Conservation (phyloP, 2,329 filamentous ascomycete genomes). For the Torrubiellomyces zombiae region DNA sequence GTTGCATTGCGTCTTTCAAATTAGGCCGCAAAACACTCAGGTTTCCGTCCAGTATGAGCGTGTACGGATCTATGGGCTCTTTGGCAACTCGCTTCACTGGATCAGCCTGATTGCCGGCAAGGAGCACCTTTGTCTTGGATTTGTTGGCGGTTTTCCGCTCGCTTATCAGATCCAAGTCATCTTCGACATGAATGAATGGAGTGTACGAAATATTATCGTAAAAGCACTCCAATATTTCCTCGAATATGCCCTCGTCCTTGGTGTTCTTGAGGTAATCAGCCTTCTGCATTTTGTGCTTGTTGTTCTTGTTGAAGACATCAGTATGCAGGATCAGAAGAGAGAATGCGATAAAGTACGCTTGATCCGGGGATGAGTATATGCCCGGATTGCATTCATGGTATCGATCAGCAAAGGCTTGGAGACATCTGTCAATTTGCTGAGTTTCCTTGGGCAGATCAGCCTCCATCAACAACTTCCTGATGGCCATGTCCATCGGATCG, state of each 20-base stretch:
- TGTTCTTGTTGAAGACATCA: constrained; percentile 99
- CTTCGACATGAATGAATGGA: constrained; percentile 93
- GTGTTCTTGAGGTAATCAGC: constrained; percentile 91
- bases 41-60: constrained; percentile 79
- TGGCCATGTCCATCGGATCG: constrained; percentile 94
- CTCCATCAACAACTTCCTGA: constrained; percentile 90
- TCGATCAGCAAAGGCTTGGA: constrained; percentile 87
- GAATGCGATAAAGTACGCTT: constrained; percentile 97
- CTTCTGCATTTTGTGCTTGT: constrained; percentile 98
- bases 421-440: constrained; percentile 87
- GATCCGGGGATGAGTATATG: constrained; percentile 77
- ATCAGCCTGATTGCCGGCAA: constrained; percentile 41
- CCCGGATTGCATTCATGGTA: constrained; percentile 98
- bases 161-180: constrained; percentile 66
- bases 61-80: constrained; percentile 90
- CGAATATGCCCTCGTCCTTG: constrained; percentile 75
- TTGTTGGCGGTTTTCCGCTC: constrained; percentile 58
- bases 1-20: constrained; percentile 77
- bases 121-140: constrained; percentile 51
- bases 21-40: constrained; percentile 69
- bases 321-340: constrained; percentile 92
- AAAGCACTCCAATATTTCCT: constrained; percentile 86
- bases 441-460: constrained; percentile 93
- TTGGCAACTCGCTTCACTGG: constrained; percentile 45
- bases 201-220: constrained; percentile 99